Evolutionary conservation across 2,329 filamentous ascomycete species (phyloP).

Genomic region (Venturia aucupariae): DNA sequence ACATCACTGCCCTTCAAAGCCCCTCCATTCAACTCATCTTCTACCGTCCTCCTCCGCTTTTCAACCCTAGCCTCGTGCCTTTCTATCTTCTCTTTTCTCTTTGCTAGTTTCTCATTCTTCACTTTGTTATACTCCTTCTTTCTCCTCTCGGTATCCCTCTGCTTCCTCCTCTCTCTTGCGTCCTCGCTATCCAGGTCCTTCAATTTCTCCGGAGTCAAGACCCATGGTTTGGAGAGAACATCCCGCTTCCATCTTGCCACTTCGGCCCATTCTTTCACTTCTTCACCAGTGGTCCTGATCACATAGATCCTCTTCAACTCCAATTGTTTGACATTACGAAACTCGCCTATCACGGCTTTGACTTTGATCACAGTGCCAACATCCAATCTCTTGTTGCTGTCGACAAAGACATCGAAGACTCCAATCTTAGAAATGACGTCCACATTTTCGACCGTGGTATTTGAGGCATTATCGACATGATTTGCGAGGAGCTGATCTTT

Average conservation of each 20-base stretch:
- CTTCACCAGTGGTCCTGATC: slow-evolving; percentile 44
- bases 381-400: slow-evolving; percentile 25
- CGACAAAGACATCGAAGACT: slow-evolving; percentile 35
- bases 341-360: slow-evolving; percentile 47
- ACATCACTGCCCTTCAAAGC: slow-evolving; percentile 22
- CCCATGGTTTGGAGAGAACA: slow-evolving; percentile 46
- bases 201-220: slow-evolving; percentile 36
- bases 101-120: slow-evolving; percentile 25
- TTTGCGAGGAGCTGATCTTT: slow-evolving; percentile 19
- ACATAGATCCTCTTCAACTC: slow-evolving; percentile 43
- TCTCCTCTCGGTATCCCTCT: slow-evolving; percentile 24
- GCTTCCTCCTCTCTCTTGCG: slow-evolving; percentile 33
- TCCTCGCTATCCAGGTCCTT: slow-evolving; percentile 30
- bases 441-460: slow-evolving; percentile 31
- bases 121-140: slow-evolving; percentile 28
- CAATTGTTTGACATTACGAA: slow-evolving; percentile 43
- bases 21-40: slow-evolving; percentile 32
- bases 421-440: slow-evolving; percentile 29
- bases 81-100: slow-evolving; percentile 24
- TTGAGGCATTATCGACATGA: slow-evolving; percentile 22
- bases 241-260: slow-evolving; percentile 31
- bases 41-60: slow-evolving; percentile 33
- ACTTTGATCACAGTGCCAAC: slow-evolving; percentile 45
- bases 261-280: slow-evolving; percentile 45
- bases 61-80: slow-evolving; percentile 33